Base-by-base conservation (phyloP, 306 rosid species). In the Carpinus fangiana region DNA sequence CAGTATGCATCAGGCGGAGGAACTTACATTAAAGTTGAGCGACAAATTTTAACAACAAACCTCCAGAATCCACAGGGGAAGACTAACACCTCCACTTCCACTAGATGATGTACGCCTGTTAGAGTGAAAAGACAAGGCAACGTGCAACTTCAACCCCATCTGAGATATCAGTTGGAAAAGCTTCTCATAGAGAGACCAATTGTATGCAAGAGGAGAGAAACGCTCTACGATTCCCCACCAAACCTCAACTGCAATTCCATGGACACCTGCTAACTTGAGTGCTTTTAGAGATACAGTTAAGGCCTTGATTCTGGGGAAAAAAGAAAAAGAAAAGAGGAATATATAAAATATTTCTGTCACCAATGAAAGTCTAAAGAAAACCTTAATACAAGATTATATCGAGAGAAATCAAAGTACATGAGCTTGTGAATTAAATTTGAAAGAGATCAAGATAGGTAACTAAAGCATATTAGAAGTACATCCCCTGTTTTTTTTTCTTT, bases 181-280 rank as follows among this genome's bases (percentile, higher is more conserved):
- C 53, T 57, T 23, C 48, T 79, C 84, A 72, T 80, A 84, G 50
- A 84, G 81, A 57, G 78, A 55, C 87, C 87, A 84, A 73, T 84
- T 60, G 64, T 80, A 84, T 12, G 67, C 26, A 38, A 36, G 48
- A 57, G 87, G 87, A 64, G 87, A 76, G 81, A 76, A 76, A 48
- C 87, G 84, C 65, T 84, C 87, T 45, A 80, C 84, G 2, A 84
- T 73, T 20, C 87, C 87, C 87, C 87, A 84, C 87, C 84, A 80
- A 66, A 79, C 87, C 79, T 84, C 87, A 76, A 84, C 87, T 61
- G 81, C 84, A 75, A 84, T 70, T 72, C 87, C 87, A 51, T 76
- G 87, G 36, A 84, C 87, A 80, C 87, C 87, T 55, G 82, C 87
- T 59, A 80, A 50, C 81, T 84, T 84, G 76, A 84, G 84, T 23